Percentiles rank a stretch among this genome's conserved stretches.
Conservation (phyloP, 495 filamentous ascomycete species). For the Tuber brumale region DNA sequence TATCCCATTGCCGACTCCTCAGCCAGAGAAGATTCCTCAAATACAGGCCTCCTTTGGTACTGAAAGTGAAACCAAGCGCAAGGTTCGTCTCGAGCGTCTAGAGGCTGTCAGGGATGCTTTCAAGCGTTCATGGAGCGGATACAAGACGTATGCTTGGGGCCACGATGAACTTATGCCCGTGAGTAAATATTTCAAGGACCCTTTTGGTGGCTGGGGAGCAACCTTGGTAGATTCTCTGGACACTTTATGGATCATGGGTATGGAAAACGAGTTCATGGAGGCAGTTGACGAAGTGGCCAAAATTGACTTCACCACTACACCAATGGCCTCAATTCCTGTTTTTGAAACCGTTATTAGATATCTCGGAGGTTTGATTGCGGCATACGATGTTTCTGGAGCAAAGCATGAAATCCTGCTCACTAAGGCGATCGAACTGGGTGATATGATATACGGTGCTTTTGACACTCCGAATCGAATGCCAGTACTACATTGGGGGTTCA, state of each 20-base stretch:
- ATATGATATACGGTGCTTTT: slow-evolving; percentile 84
- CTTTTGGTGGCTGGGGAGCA: slow-evolving; percentile 92
- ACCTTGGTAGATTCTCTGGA: slow-evolving; percentile 91
- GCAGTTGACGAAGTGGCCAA: slow-evolving; percentile 66
- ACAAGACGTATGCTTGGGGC: slow-evolving; percentile 68
- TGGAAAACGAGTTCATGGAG: slow-evolving; percentile 83
- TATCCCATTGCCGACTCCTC: slow-evolving; percentile 67
- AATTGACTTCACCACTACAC: slow-evolving; percentile 84
- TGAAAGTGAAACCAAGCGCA: slow-evolving; percentile 56
- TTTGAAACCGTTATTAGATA: slow-evolving; percentile 89
- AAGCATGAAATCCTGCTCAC: slow-evolving; percentile 60
- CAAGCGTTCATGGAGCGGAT: slow-evolving; percentile 65
- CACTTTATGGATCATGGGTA: slow-evolving; percentile 91
- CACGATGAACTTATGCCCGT: slow-evolving; percentile 71
- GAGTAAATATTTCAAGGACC: slow-evolving; percentile 55
- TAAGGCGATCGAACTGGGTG: slow-evolving; percentile 81
- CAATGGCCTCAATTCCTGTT: slow-evolving; percentile 55
- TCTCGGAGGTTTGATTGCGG: slow-evolving; percentile 72
- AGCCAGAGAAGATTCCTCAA: slow-evolving; percentile 60
- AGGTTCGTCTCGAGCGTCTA: slow-evolving; percentile 57
- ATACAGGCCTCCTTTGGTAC: slow-evolving; percentile 66
- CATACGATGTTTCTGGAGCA: slow-evolving; percentile 71
- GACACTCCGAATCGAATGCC: slow-evolving; percentile 98
- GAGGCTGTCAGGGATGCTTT: slow-evolving; percentile 65
- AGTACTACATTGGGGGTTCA: slow-evolving; percentile 63